These are phyloP conservation scores for Coccomyxa sp. DNA, from an alignment of 139 green algal species.

Conservation along the genomic window DNA sequence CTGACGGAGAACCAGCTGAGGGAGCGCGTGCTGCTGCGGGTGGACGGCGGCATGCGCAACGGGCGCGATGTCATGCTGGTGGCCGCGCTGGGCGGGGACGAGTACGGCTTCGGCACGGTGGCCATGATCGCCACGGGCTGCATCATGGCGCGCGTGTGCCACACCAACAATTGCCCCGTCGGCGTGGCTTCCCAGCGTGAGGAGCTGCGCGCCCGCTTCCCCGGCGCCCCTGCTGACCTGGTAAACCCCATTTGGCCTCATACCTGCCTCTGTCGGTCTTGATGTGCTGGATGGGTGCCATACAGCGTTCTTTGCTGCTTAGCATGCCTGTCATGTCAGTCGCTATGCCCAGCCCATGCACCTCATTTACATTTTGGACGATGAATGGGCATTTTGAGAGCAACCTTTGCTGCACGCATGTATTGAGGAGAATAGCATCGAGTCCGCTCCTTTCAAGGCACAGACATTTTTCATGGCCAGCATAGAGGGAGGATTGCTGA, in stretches of 20 bases:
- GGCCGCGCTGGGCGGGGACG: conserved; percentile 89
- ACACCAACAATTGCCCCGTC: conserved; percentile 99
- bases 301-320: background rate
- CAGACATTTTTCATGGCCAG: no score
- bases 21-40: conserved; percentile 89
- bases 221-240: conserved; percentile 77
- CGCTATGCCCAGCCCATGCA: no score
- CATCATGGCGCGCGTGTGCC: conserved; percentile 99
- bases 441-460: no score
- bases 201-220: conserved; percentile 96
- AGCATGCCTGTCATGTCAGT: background rate
- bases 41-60: conserved; percentile 90
- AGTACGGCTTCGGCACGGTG: conserved; percentile 97
- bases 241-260: background rate
- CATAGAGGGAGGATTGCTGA: no score
- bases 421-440: no score
- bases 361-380: no score
- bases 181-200: conserved; percentile 95
- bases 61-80: conserved; percentile 88
- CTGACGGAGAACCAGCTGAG: conserved; percentile 89
- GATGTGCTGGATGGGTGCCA: background rate
- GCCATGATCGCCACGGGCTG: conserved; percentile 98
- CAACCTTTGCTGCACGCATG: no score
- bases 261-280: background rate
- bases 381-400: no score